Base-by-base conservation (phyloP, 306 rosid species). In the Begonia peltatifolia region DNA sequence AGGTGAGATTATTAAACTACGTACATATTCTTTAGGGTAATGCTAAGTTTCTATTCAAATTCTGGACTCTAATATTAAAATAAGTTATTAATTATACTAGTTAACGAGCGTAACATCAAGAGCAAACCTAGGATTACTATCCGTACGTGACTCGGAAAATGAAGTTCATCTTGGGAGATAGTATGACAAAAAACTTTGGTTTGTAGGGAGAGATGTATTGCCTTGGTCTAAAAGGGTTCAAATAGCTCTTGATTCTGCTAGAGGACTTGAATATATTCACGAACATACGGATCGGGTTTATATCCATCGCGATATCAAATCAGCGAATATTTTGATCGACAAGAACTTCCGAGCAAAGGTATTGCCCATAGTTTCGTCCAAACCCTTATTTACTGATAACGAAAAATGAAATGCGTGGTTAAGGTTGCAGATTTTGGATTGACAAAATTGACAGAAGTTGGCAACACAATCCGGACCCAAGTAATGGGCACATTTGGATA, bases 381-480 rank as follows among this genome's bases (percentile, higher is more conserved):
- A 30, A 30, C 6, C 38, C 38, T 1, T 30, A 7, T 30, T 30
- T 30, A 30, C 4, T 3, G 4, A 1, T 30, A 6, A 4, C 1
- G 6, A 30, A 7, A 30, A 30, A 30, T 1, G 57, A 52, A 56
- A 47, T 6, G 13, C 53, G 10, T 50, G 2, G 11, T 42, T 75
- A 50, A 90, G 99, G 95, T 90, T 76, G 99, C 99, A 60, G 99
- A 81, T 76, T 90, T 90, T 74, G 95, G 95, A 54, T 73, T 85
- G 54, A 79, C 99, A 22, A 90, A 86, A 68, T 72, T 90, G 64
- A 79, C 99, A 12, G 94, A 90, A 78, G 94, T 83, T 56, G 92
- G 95, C 59, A 70, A 88, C 66, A 50, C 84, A 6, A 69, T 86
- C 71, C 88, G 80, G 18, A 86, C 99, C 9, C 84, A 81, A 54